Evolutionary conservation across 1,284 basidiomycete species (phyloP).

Genomic region (Mycosarcoma maydis): DNA sequence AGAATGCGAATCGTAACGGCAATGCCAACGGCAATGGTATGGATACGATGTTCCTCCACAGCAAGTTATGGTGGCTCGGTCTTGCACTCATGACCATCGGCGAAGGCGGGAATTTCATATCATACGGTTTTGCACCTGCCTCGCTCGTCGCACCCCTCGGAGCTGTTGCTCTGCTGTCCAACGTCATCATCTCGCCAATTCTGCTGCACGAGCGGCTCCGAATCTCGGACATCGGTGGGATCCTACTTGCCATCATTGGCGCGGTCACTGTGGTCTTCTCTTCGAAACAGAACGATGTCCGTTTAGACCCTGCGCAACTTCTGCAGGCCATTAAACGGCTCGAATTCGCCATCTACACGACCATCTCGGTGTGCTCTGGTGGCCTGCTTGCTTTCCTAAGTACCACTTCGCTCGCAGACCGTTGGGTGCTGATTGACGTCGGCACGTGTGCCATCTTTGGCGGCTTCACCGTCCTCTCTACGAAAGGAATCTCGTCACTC

Average conservation of each 20-base stretch:
- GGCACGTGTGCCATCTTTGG: constrained; percentile 88
- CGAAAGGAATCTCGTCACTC: constrained; percentile 89
- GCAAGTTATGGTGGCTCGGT: constrained; percentile 89
- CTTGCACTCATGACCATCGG: constrained; percentile 89
- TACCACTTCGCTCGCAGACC: constrained; percentile 75
- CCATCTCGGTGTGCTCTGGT: constrained; percentile 31
- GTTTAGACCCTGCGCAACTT: constrained; percentile 52
- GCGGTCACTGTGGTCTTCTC: constrained; percentile 78
- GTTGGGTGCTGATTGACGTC: constrained; percentile 84
- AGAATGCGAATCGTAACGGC: background rate
- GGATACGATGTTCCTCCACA: constrained; percentile 55
- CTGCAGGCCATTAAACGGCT: constrained; percentile 49
- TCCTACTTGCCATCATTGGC: constrained; percentile 61
- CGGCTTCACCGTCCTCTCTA: constrained; percentile 83
- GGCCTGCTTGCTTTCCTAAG: constrained; percentile 42
- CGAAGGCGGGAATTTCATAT: constrained; percentile 84
- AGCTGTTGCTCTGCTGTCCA: constrained; percentile 84
- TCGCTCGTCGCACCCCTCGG: constrained; percentile 94
- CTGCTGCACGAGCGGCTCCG: constrained; percentile 71
- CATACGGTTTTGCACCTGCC: constrained; percentile 88
- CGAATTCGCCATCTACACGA: constrained; percentile 59
- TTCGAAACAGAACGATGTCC: constrained; percentile 70
- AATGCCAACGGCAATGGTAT: constrained; percentile 22
- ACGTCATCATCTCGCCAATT: constrained; percentile 90
- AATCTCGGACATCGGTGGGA: constrained; percentile 84